Evolutionary conservation across 1,284 basidiomycete genomes (phyloP), one percentile per base, ranked within the genome.

Genomic region (Vanrija humicola): DNA sequence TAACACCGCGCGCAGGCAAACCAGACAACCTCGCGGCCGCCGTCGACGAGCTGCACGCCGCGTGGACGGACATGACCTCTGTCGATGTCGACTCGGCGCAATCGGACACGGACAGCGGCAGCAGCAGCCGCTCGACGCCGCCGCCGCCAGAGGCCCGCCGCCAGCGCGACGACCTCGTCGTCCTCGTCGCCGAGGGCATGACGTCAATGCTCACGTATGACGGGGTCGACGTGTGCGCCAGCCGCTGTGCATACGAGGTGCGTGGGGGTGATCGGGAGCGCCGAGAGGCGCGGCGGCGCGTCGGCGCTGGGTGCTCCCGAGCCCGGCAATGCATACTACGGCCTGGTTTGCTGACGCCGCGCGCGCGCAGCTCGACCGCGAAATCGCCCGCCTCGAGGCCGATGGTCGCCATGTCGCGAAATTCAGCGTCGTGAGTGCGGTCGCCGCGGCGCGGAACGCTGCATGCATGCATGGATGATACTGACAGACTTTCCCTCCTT

Each of bases 141-240:
- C 43, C 12, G 39, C 18, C 34, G 44, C 42, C 40, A 14, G 5
- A 40, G 40, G 23, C 38, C 15, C 26, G n/a, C 43, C 12, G 43
- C 29, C 34, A 21, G 2, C 42, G 45, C 43, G 59, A 61, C 18
- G 67, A 72, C 29, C 59, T 75, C 40, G 67, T 66, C n/a, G 62
- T 73, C 21, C 58, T 75, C 46, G 64, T 76, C 43, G 70, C 73
- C 18, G 65, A 69, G 18, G 72, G 73, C 19, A 76, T 73, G 64
- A 65, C 67, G 7, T 59, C 65, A 15, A 60, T 66, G 18, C 61
- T 73, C 51, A 75, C 74, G 7, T 75, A 75, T 52, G 74, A 76
- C 59, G 74, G 74, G 5, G 55, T 76, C 5, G 74, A 76, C 48
- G 68, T 76, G 3, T 73, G 72, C 58, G 72, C 74, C 2, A 70